Base-by-base conservation (phyloP, 441 rosid species). In the Populus hybrid region DNA sequence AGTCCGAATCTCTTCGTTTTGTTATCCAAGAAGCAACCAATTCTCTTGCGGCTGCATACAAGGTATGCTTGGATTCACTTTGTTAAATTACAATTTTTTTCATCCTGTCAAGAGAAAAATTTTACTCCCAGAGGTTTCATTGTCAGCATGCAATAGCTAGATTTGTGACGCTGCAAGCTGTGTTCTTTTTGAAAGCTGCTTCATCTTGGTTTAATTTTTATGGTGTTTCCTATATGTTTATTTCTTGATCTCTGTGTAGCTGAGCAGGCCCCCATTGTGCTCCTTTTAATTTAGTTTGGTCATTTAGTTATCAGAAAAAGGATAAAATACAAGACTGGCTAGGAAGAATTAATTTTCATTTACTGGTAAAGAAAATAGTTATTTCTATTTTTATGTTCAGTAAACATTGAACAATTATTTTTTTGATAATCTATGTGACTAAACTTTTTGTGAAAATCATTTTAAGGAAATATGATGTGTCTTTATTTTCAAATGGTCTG, bases 41-140 rank as follows among this genome's bases (percentile, higher is more conserved):
- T 84, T 87, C 97, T 70, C 94, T 96, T 85, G 93, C 92, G 81
- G 81, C 86, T 85, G 99, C 97, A 8, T 96, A 94, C 87, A 93
- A 87, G 97, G 99, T 96, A 73, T 53, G 61, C n/a, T 16, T 53
- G n/a, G 61, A 70, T 75, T 79, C 30, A 69, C 77, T 70, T 74
- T 78, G 74, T 71, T 57, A 78, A 8, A 50, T 77, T 9, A 59
- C 66, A 50, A 24, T 38, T 26, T 40, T n/a, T 50, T 74, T n/a
- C n/a, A n/a, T n/a, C n/a, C n/a, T n/a, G n/a, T 16, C 68, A 5
- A 10, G 16, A 1, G 35, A 28, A 66, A 46, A 30, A 20, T 38
- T 67, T 66, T 20, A 67, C 32, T 26, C 12, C 12, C 35, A 59
- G n/a, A 12, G 20, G 59, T 46, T 75, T 11, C 6, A 9, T 16